Evolutionary conservation across 2,329 filamentous ascomycete species (phyloP).

Genomic region (Fusarium xyrophilum): DNA sequence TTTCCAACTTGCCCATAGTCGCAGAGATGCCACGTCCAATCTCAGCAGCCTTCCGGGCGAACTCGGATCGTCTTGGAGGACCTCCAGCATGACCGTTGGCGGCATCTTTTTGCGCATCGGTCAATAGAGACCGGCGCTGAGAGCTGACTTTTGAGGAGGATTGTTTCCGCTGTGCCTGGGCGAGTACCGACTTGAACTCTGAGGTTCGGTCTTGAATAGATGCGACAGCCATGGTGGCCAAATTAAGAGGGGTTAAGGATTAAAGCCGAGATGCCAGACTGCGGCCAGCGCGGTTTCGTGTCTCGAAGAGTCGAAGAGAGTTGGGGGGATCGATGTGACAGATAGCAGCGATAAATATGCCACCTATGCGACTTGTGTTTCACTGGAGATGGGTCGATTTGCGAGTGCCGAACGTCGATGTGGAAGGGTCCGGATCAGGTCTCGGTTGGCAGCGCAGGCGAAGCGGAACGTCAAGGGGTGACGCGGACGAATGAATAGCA

Average conservation of each 20-base stretch:
- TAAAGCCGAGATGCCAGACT: conserved; percentile 32
- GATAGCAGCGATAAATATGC: conserved; percentile 4
- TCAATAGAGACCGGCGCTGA: conserved; percentile 81
- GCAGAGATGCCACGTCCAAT: conserved; percentile 90
- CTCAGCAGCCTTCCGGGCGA: conserved; percentile 87
- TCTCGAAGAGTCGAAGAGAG: conserved; percentile 31
- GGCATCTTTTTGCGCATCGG: conserved; percentile 72
- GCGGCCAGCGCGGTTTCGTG: conserved; percentile 48
- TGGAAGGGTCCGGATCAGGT: conserved; percentile 25
- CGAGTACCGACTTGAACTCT: conserved; percentile 92
- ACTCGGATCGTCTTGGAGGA: conserved; percentile 78
- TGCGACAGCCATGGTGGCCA: conserved; percentile 62
- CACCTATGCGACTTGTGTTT: conserved; percentile 15
- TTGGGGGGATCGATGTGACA: not conserved
- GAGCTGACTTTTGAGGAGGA: conserved; percentile 77
- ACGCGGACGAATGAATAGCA: conserved; percentile 29
- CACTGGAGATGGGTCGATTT: conserved; percentile 1
- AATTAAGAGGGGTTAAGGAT: conserved; percentile 26
- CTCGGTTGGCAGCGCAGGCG: conserved; percentile 22
- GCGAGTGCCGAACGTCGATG: conserved; percentile 8
- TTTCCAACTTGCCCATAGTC: conserved; percentile 94
- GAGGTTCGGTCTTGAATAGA: conserved; percentile 96
- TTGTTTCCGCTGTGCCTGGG: conserved; percentile 82
- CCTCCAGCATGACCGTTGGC: conserved; percentile 57
- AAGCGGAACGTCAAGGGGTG: conserved; percentile 10